Conservation (phyloP, 164 flowering plant species). For the Hamamelis virginiana region DNA sequence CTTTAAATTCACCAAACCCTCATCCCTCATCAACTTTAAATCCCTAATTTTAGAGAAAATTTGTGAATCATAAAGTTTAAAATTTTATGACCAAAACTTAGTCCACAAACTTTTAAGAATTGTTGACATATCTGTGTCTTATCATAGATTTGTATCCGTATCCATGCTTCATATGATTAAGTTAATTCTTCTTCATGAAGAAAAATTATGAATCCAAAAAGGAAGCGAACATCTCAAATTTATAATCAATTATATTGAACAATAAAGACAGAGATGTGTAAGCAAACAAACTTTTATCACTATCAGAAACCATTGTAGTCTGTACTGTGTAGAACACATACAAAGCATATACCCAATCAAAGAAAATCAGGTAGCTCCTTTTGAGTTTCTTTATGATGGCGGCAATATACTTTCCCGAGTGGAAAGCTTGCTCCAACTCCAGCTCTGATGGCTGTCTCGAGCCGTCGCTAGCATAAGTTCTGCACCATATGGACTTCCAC, state of each 20-base stretch:
- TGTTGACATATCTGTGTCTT: no score
- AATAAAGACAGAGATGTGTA: background rate
- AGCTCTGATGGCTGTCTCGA: constrained; percentile 77
- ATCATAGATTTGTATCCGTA: no score
- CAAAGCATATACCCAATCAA: constrained; percentile 8
- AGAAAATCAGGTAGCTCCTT: constrained; percentile 44
- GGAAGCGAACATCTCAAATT: background rate
- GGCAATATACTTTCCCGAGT: constrained; percentile 81
- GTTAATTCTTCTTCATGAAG: no score
- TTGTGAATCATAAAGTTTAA: no score
- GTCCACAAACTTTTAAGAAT: no score
- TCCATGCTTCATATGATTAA: no score
- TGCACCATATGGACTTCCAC: constrained; percentile 91
- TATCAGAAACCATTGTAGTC: constrained; percentile 1
- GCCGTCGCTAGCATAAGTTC: constrained; percentile 90
- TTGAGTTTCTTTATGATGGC: constrained; percentile 76
- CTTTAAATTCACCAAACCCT: no score
- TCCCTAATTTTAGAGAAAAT: no score
- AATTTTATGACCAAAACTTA: no score
- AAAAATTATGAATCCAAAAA: no score
- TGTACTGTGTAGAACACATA: constrained; percentile 7
- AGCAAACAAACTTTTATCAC: constrained; percentile 13
- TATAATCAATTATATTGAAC: background rate
- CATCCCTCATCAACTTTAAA: no score
- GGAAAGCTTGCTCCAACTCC: constrained; percentile 75